Evolutionary conservation across 2,329 filamentous ascomycete species (phyloP).

Genomic region (Blastomyces parvus): DNA sequence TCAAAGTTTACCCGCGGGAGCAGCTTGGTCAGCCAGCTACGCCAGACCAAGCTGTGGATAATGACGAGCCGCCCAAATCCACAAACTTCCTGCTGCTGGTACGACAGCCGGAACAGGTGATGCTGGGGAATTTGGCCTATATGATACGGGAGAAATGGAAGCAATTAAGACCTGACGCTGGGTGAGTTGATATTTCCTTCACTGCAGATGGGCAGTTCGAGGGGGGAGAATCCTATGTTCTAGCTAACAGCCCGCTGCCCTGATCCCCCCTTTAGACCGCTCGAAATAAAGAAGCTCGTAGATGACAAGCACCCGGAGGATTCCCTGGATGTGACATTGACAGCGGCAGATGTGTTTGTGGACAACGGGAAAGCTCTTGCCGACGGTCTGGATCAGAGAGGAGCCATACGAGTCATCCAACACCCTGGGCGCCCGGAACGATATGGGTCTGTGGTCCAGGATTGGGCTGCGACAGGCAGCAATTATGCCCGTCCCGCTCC

Average conservation of each 20-base stretch:
- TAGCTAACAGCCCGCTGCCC: not conserved
- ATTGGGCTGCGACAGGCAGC: constrained; percentile 22
- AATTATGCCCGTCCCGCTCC: constrained; percentile 4
- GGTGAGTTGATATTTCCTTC: constrained; percentile 23
- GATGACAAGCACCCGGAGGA: constrained; percentile 27
- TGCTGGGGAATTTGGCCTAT: constrained; percentile 23
- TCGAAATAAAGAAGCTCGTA: constrained; percentile 31
- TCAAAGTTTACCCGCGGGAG: constrained; percentile 27
- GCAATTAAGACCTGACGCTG: constrained; percentile 24
- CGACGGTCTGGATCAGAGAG: constrained; percentile 30
- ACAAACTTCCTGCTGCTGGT: constrained; percentile 27
- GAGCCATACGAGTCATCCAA: constrained; percentile 28
- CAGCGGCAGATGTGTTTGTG: constrained; percentile 32
- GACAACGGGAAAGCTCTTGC: constrained; percentile 27
- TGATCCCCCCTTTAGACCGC: constrained; percentile 19
- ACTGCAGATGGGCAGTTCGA: not conserved
- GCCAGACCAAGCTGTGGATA: constrained; percentile 14
- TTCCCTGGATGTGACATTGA: constrained; percentile 26
- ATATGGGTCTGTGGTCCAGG: constrained; percentile 29
- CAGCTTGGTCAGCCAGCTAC: constrained; percentile 10
- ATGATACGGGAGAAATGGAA: constrained; percentile 29
- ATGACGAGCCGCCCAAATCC: constrained; percentile 16
- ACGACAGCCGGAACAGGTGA: constrained; percentile 25
- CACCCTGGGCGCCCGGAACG: constrained; percentile 22
- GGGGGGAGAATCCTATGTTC: not conserved